Conservation (phyloP, 176 grass and related monocot genomes). For the Poa pratensis region DNA sequence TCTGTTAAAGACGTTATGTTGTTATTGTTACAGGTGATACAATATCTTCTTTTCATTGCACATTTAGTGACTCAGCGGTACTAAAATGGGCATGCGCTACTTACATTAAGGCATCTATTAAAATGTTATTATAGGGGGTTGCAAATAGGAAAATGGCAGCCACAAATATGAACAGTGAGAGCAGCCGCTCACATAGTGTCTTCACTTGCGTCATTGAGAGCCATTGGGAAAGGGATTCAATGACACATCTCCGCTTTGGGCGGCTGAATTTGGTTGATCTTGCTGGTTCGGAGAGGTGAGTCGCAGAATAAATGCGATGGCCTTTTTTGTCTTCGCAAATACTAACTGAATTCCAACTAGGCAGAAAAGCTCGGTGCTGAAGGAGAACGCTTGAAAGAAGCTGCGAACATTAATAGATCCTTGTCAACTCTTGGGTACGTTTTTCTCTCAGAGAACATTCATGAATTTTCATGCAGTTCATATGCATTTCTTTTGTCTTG, state of each 20-base stretch:
- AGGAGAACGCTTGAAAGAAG: slow-evolving; percentile 97
- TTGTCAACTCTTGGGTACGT: slow-evolving; percentile 93
- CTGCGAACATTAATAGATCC: slow-evolving; percentile 95
- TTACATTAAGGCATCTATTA: slow-evolving; percentile 24
- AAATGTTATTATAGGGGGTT: slow-evolving; percentile 61
- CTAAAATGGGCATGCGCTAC: neutral
- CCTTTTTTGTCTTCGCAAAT: slow-evolving; percentile 38
- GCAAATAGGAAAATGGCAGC: slow-evolving; percentile 90
- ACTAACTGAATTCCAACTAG: slow-evolving; percentile 64
- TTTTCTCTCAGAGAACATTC: slow-evolving; percentile 22
- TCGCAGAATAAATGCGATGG: slow-evolving; percentile 11
- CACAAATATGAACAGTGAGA: slow-evolving; percentile 96
- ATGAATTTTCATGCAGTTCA: neutral
- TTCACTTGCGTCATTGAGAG: slow-evolving; percentile 96
- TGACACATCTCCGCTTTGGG: slow-evolving; percentile 78
- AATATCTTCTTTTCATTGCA: slow-evolving; percentile 9
- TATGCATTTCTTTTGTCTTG: neutral
- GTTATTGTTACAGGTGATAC: slow-evolving; percentile 77
- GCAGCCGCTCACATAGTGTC: slow-evolving; percentile 94
- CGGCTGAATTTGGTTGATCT: slow-evolving; percentile 95
- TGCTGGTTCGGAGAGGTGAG: slow-evolving; percentile 95
- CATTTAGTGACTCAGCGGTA: slow-evolving; percentile 1
- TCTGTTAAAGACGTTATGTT: slow-evolving; percentile 78
- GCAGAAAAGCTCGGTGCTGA: slow-evolving; percentile 95
- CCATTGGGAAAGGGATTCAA: slow-evolving; percentile 81